Evolutionary conservation across 306 rosid genomes (phyloP).

Genomic region (Dalbergia oliveri): DNA sequence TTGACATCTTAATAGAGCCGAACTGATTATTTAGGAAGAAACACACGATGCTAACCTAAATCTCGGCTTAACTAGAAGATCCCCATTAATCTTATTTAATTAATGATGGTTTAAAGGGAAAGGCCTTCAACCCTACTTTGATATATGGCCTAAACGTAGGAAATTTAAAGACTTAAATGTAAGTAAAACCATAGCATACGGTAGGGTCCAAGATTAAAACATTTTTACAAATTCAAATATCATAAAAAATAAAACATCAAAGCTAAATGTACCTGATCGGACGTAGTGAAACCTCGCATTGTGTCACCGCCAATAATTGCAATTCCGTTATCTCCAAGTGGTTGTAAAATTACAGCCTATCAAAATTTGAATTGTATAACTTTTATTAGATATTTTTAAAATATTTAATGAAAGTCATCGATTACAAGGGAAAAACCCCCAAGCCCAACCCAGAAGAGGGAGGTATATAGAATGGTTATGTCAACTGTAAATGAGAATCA

Average conservation of each 20-base stretch:
- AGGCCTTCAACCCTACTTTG: background rate
- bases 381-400: background rate
- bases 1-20: constrained; percentile 5
- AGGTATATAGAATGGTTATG: background rate
- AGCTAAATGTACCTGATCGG: constrained; percentile 72
- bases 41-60: background rate
- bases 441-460: background rate
- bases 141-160: background rate
- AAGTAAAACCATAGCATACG: background rate
- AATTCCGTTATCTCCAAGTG: constrained; percentile 92
- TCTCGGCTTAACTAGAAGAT: background rate
- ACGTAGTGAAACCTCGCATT: constrained; percentile 84
- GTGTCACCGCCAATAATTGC: constrained; percentile 92
- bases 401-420: background rate
- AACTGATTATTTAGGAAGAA: background rate
- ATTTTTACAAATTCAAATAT: constrained; percentile 22
- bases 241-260: background rate
- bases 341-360: constrained; percentile 95
- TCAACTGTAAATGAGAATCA: background rate
- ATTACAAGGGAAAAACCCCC: background rate
- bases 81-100: background rate
- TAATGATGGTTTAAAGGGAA: background rate
- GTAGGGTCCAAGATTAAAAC: constrained; percentile 24
- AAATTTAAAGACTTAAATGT: background rate
- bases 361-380: constrained; percentile 37